Percentiles rank a stretch among this genome's conserved stretches.
These are phyloP conservation scores for Globisporangium megalacanthum DNA, from an alignment of 352 stramenopile species.

Conservation along the genomic window DNA sequence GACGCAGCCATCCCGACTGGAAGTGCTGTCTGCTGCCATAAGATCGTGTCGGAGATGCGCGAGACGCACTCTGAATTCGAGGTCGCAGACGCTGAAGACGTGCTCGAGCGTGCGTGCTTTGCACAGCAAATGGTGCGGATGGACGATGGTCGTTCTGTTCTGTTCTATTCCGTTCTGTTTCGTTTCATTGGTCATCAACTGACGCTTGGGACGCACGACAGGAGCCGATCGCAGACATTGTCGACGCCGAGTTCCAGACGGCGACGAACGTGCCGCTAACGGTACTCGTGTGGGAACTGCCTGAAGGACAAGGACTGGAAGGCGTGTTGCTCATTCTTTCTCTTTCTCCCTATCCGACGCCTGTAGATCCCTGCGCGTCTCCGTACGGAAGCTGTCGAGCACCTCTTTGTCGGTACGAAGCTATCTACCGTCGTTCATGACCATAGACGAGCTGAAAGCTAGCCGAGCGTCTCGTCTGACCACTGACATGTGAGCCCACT, in stretches of 20 bases:
- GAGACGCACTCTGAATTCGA: constrained; percentile 11
- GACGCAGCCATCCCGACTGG: constrained; percentile 36
- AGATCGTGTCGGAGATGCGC: constrained; percentile 26
- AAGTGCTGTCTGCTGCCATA: constrained; percentile 37
- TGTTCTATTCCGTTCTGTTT: no score
- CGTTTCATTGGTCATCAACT: no score
- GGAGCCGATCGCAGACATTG: constrained; percentile 29
- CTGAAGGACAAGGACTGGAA: neutral
- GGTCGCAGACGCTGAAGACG: constrained; percentile 39
- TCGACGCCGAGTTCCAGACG: constrained; percentile 42
- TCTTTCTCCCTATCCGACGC: neutral
- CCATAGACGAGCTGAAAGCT: neutral
- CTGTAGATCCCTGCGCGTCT: constrained; percentile 33
- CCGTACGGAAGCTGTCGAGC: constrained; percentile 36
- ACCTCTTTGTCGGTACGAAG: constrained; percentile 36
- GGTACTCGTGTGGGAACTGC: constrained; percentile 14
- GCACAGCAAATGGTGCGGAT: constrained; percentile 38
- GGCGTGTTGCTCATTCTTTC: no score
- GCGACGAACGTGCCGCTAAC: constrained; percentile 27
- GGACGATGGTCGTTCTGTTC: neutral
- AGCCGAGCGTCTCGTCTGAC: no score
- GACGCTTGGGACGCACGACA: constrained; percentile 3
- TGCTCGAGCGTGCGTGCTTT: constrained; percentile 76
- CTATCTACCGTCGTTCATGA: neutral
- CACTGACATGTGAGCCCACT: neutral